Evolutionary conservation across 805 yeast genomes (phyloP).

Genomic region (Metschnikowia dekortorum): DNA sequence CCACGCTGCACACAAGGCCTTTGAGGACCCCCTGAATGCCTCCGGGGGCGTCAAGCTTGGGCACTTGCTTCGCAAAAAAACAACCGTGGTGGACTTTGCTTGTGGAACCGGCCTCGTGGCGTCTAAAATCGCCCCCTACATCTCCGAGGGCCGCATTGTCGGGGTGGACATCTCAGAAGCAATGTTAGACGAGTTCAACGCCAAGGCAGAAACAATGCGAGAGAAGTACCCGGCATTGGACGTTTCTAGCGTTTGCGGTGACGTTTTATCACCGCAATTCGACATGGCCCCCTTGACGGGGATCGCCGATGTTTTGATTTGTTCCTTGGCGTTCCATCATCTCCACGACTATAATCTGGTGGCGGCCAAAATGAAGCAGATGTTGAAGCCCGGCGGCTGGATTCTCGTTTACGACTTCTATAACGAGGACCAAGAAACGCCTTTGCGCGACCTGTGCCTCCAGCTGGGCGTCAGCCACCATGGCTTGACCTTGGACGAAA

Average conservation of each 20-base stretch:
- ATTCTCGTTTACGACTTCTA: conserved; percentile 37
- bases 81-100: conserved; percentile 36
- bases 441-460: neutral
- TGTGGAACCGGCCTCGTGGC: conserved; percentile 42
- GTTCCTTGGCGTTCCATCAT: conserved; percentile 40
- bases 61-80: conserved; percentile 19
- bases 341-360: conserved; percentile 27
- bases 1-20: neutral
- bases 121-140: conserved; percentile 25
- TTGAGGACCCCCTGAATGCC: neutral
- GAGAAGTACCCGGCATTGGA: conserved; percentile 9
- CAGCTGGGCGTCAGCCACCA: conserved; percentile 6
- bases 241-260: conserved; percentile 18
- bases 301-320: conserved; percentile 25
- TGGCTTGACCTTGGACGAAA: conserved; percentile 4
- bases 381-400: conserved; percentile 32
- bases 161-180: conserved; percentile 38
- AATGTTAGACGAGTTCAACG: conserved; percentile 17
- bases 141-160: conserved; percentile 20
- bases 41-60: conserved; percentile 5
- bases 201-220: neutral
- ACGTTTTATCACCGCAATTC: conserved; percentile 20
- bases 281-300: conserved; percentile 10
- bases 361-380: conserved; percentile 26
- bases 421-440: conserved; percentile 21